phyloP scores from a whole-genome alignment of 2,329 filamentous ascomycete genomes.

The Penicillium nordicum region DNA sequence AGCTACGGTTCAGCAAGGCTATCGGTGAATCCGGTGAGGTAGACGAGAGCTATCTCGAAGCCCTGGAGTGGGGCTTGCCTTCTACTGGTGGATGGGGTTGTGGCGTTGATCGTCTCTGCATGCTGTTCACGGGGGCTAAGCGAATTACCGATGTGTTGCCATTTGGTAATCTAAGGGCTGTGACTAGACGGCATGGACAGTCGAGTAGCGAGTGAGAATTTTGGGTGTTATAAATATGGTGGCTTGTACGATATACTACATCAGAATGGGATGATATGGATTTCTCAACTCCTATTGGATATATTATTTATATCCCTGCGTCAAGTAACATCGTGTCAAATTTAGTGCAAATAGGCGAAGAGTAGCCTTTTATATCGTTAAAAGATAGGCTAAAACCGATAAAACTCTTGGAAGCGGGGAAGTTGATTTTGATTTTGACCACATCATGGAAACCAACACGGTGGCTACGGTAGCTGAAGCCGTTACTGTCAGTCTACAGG shows the following conservation, averaged over 20 bases:
- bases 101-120: constrained; percentile 83
- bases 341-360: not conserved
- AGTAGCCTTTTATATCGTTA: not conserved
- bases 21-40: constrained; percentile 49
- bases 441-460: constrained; percentile 20
- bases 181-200: constrained; percentile 32
- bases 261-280: not conserved
- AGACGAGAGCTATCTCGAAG: constrained; percentile 81
- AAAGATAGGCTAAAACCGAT: constrained; percentile 1
- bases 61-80: constrained; percentile 84
- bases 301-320: not conserved
- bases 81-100: constrained; percentile 97
- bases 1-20: constrained; percentile 48
- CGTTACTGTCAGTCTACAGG: constrained; percentile 49
- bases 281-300: constrained; percentile 1
- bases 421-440: constrained; percentile 3
- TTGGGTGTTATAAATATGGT: not conserved
- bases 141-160: constrained; percentile 82
- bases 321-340: not conserved
- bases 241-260: constrained; percentile 7
- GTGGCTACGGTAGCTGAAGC: constrained; percentile 30
- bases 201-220: constrained; percentile 1
- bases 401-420: constrained; percentile 7
- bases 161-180: constrained; percentile 74
- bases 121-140: constrained; percentile 77